These are phyloP conservation scores for Ustilago tritici DNA, from an alignment of 1,284 basidiomycete species.

Conservation along the genomic window DNA sequence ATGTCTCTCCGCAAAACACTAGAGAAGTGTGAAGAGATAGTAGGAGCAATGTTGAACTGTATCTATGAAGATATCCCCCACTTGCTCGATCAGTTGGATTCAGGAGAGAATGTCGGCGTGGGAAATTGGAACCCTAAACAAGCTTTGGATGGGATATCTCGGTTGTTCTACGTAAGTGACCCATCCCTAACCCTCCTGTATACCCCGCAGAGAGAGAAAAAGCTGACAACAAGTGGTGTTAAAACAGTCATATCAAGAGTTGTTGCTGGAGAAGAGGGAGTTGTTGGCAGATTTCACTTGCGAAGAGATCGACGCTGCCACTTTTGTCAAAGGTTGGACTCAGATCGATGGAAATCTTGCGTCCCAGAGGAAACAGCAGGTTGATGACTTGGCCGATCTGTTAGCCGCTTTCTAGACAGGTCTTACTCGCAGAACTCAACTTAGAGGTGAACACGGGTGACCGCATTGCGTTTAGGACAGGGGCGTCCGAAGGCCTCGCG, in stretches of 20 bases:
- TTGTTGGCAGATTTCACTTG: slow-evolving; percentile 63
- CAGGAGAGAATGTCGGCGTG: slow-evolving; percentile 9
- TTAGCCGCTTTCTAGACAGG: slow-evolving; percentile 52
- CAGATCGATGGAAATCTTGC: slow-evolving; percentile 42
- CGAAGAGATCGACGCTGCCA: slow-evolving; percentile 52
- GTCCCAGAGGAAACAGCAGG: slow-evolving; percentile 58
- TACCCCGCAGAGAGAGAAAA: not conserved
- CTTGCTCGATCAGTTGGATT: slow-evolving; percentile 57
- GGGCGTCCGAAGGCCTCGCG: too few relatives aligned
- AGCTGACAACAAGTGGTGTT: too few relatives aligned
- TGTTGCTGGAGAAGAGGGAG: slow-evolving; percentile 61
- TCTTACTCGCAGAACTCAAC: not conserved
- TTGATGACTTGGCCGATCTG: slow-evolving; percentile 65
- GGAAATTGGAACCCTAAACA: slow-evolving; percentile 56
- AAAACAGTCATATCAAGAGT: slow-evolving; percentile 61
- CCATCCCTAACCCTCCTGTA: not conserved
- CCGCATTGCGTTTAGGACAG: not conserved
- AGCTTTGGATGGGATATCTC: slow-evolving; percentile 55
- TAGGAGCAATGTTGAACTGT: slow-evolving; percentile 21
- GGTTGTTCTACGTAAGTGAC: slow-evolving; percentile 62
- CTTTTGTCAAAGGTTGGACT: slow-evolving; percentile 55
- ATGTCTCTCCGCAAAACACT: slow-evolving; percentile 19
- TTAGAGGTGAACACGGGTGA: not conserved
- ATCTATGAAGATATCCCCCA: slow-evolving; percentile 39
- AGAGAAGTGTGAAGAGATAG: slow-evolving; percentile 26